Evolutionary conservation across 2,329 filamentous ascomycete genomes (phyloP).

Genomic region (Remersonia thermophila): DNA sequence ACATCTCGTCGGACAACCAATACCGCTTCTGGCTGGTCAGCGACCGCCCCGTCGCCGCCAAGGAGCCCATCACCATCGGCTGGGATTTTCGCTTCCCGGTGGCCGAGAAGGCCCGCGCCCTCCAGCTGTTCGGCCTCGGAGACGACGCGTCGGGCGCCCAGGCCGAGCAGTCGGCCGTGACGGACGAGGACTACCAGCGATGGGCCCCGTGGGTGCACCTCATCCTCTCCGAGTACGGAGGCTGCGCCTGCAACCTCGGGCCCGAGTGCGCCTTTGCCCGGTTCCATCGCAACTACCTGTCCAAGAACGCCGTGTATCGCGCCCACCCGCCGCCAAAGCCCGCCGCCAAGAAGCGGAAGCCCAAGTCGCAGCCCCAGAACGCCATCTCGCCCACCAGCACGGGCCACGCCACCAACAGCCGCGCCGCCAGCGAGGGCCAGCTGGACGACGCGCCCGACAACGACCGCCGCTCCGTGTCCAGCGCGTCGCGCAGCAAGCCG

Average conservation of each 20-base stretch:
- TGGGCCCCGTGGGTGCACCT: slow-evolving; percentile 54
- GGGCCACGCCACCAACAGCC: slow-evolving; percentile 49
- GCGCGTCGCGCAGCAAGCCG: slow-evolving; percentile 49
- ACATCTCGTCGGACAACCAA: slow-evolving; percentile 63
- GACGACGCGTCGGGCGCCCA: slow-evolving; percentile 43
- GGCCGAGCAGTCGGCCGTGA: slow-evolving; percentile 38
- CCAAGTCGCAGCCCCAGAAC: slow-evolving; percentile 40
- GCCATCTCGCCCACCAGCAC: slow-evolving; percentile 51
- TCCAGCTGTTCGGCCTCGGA: slow-evolving; percentile 47
- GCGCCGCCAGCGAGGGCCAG: slow-evolving; percentile 50
- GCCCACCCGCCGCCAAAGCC: slow-evolving; percentile 20
- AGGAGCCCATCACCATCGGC: slow-evolving; percentile 50
- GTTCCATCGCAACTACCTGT: slow-evolving; percentile 46
- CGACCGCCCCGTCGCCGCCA: slow-evolving; percentile 56
- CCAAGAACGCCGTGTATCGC: slow-evolving; percentile 27
- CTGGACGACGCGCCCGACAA: slow-evolving; percentile 42
- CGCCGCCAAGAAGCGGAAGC: slow-evolving; percentile 34
- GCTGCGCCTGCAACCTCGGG: slow-evolving; percentile 60
- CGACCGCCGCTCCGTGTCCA: slow-evolving; percentile 38
- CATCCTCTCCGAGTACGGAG: slow-evolving; percentile 65
- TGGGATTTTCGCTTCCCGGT: slow-evolving; percentile 58
- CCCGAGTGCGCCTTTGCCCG: slow-evolving; percentile 51
- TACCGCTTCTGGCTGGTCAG: slow-evolving; percentile 92
- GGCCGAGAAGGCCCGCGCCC: slow-evolving; percentile 39
- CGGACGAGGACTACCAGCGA: slow-evolving; percentile 46